These are phyloP conservation scores for Trifolium fragiferum DNA, from an alignment of 306 rosid species.

Conservation along the genomic window DNA sequence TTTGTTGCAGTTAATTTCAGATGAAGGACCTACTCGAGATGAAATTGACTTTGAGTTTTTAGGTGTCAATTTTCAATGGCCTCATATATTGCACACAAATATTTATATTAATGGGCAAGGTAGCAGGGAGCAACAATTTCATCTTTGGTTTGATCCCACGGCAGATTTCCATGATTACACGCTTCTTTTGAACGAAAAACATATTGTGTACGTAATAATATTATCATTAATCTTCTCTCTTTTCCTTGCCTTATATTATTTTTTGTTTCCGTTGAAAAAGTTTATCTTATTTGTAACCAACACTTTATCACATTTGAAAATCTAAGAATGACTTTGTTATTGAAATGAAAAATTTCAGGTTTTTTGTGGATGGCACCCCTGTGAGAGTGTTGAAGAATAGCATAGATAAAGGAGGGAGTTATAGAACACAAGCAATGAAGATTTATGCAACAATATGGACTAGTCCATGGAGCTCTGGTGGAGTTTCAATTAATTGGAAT, in stretches of 20 bases:
- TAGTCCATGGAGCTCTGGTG: constrained; percentile 26
- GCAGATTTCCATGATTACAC: constrained; percentile 39
- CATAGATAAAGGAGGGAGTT: constrained; percentile 13
- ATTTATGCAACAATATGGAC: constrained; percentile 42
- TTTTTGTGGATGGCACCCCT: constrained; percentile 38
- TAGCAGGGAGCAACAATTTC: constrained; percentile 39
- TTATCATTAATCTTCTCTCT: no score
- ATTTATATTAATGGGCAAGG: constrained; percentile 14
- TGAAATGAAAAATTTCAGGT: constrained; percentile 17
- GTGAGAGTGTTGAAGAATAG: constrained; percentile 41
- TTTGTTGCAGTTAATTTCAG: constrained; percentile 34
- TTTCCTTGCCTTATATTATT: background rate
- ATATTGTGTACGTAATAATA: constrained; percentile 34
- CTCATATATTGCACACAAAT: constrained; percentile 40
- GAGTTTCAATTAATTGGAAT: constrained; percentile 33
- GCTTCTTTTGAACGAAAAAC: constrained; percentile 40
- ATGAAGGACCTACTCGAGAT: background rate
- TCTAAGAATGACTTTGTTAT: background rate
- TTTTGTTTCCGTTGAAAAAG: no score
- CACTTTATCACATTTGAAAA: no score
- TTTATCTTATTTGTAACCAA: no score
- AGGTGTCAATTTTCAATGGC: constrained; percentile 21
- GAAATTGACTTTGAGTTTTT: constrained; percentile 50
- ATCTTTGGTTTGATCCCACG: constrained; percentile 41
- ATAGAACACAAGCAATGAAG: constrained; percentile 28